Base-by-base conservation (phyloP, 441 rosid species). In the Gossypium armourianum region DNA sequence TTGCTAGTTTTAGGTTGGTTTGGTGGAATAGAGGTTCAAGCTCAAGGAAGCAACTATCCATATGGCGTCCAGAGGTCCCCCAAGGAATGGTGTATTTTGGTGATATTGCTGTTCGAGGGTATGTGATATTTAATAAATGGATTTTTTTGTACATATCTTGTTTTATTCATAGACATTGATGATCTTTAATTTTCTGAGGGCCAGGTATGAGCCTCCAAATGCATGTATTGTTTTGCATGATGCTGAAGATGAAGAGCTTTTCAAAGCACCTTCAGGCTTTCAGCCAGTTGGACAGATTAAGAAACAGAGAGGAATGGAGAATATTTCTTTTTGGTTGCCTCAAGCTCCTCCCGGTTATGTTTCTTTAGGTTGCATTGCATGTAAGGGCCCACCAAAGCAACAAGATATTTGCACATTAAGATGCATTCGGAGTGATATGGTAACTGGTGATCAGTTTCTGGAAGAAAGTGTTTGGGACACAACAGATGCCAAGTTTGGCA, bases 271-370 rank as follows among this genome's bases (percentile, higher is more conserved):
- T 73, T 52, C 84, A 45, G 91, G 83, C 76, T 94, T 89, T 76
- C 90, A 86, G 59, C 79, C 79, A 70, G 93, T 92, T 74, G 99
- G 96, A 74, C 90, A 89, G 55, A 85, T 92, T 62, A 94, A 92
- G 85, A 92, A 85, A 83, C 90, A 87, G 52, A 86, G 88, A 76
- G 96, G 96, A 75, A 79, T 89, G 80, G 97, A 92, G 59, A 85
- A 72, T 79, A 84, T 92, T 72, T 86, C 94, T 40, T 94, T 94
- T 77, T 94, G 97, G 96, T 83, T 92, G 87, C 99, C 97, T 72
- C 92, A 83, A 80, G 92, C 99, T 53, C 97, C 97, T 16, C 94
- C 96, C n/a, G 96, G 99, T 36, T 94, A 86, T 82, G 92, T 94
- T 81, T 84, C 97, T 45, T 82, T 94, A 77, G 99, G 99, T 54